Evolutionary conservation across 257 asterid species (phyloP), one percentile per base, ranked within the genome.

Genomic region (Avicennia marina): DNA sequence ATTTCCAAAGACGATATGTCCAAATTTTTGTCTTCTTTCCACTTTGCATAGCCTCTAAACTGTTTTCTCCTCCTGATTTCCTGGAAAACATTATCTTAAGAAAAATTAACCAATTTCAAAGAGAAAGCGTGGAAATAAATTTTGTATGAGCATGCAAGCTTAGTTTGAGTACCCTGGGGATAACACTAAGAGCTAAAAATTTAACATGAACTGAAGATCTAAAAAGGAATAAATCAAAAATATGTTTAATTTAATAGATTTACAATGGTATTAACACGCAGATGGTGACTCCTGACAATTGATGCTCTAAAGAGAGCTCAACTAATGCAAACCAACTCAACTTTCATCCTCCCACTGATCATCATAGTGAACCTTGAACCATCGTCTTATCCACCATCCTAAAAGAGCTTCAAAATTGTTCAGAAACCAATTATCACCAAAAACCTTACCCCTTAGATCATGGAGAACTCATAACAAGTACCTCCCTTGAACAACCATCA

Each of bases 31-130:
- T 81, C 87, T 53, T 78, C 80, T 58, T 69, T 73, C 79, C 74
- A 32, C 63, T 55, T 68, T 44, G 59, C 43, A 58, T 62, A 62
- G 69, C 85, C 86, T 32, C 84, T 82, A 18, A 68, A 71, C 65
- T 73, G 89, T 79, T 68, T 88, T 71, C 77, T 82, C 83, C 98
- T 91, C 84, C 91, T 83, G 70, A 88, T 75, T 64, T 91, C 97
- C 98, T 91, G 77, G 49, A 29, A 38, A 7, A 25, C 47, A 70
- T 18, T 19, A 65, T 38, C 22, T 45, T 55, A 7, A 41, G 53
- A 53, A 29, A 53, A 62, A 11, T 40, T 62, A 55, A 65, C 56
- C 16, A 55, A 48, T 46, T 50, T 47, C 12, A 15, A 62, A 17
- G 56, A 41, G 15, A 49, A 43, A 19, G 34, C 38, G 16, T 46